These are phyloP conservation scores for Patellifolia procumbens DNA, from an alignment of 179 eudicot genomes.

Conservation along the genomic window DNA sequence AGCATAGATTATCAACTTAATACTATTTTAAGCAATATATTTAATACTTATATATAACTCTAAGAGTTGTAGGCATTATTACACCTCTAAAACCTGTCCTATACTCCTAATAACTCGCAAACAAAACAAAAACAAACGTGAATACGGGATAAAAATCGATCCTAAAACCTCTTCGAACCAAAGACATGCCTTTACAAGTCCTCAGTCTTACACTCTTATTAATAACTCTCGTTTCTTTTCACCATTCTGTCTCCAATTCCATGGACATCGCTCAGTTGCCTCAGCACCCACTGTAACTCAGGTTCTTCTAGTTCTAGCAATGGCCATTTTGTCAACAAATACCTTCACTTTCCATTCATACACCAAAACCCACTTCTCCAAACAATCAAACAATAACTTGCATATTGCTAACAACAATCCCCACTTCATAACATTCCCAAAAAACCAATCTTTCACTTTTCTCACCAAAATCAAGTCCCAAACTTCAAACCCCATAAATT, in stretches of 20 bases:
- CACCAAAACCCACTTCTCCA: not conserved
- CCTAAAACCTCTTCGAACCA: too few species aligned
- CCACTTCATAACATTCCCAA: conserved; percentile 1
- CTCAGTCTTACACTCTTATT: too few species aligned
- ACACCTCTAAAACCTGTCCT: too few species aligned
- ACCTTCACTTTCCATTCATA: conserved; percentile 5
- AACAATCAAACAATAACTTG: not conserved
- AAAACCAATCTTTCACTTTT: not conserved
- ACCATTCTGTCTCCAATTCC: not conserved
- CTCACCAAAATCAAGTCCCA: not conserved
- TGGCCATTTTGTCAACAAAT: conserved; percentile 25
- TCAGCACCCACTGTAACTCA: not conserved
- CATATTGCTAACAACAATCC: not conserved
- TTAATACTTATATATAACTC: too few species aligned
- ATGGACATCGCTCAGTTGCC: conserved; percentile 17
- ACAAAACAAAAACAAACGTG: too few species aligned
- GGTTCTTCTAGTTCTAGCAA: not conserved
- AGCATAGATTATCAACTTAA: too few species aligned
- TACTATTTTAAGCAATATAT: too few species aligned
- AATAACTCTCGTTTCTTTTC: too few species aligned
- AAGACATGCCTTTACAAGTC: too few species aligned
- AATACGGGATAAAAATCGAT: too few species aligned
- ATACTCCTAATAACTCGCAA: too few species aligned
- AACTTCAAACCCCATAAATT: conserved; percentile 17
- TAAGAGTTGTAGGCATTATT: too few species aligned